Percentiles rank a stretch among this genome's conserved stretches.
Conservation (phyloP, 768 basidiomycete genomes). For the Mycena rosella region DNA sequence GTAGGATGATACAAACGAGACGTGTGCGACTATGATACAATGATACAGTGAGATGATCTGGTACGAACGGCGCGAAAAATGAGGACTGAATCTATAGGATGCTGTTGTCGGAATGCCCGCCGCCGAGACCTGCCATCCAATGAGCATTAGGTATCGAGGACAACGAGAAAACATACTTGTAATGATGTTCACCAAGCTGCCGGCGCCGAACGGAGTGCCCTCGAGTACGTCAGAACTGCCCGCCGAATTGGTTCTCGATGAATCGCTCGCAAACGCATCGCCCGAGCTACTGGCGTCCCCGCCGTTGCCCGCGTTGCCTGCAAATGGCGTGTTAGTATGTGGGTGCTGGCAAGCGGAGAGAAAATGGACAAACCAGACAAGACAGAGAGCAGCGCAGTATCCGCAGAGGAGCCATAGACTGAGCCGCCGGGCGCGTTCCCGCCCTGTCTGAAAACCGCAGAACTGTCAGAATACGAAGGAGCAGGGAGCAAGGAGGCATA, state of each 20-base stretch:
- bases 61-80: not conserved
- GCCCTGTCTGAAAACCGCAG: slow-evolving; percentile 29
- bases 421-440: slow-evolving; percentile 53
- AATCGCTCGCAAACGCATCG: slow-evolving; percentile 1
- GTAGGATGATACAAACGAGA: slow-evolving; percentile 44
- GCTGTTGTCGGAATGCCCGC: not conserved
- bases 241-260: not conserved
- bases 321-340: slow-evolving; percentile 4
- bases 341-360: not conserved
- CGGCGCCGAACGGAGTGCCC: not conserved
- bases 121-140: not conserved
- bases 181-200: not conserved
- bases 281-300: slow-evolving; percentile 44
- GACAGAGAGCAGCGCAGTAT: slow-evolving; percentile 42
- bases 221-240: not conserved
- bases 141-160: not conserved
- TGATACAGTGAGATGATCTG: too few species aligned
- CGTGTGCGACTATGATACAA: not conserved
- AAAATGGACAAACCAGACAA: slow-evolving; percentile 46
- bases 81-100: not conserved
- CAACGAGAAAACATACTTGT: not conserved
- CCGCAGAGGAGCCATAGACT: slow-evolving; percentile 38
- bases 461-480: not conserved
- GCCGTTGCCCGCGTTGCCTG: slow-evolving; percentile 55
- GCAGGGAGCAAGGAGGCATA: too few species aligned